phyloP scores from a whole-genome alignment of 2,329 filamentous ascomycete genomes.

The Coniella vitis region DNA sequence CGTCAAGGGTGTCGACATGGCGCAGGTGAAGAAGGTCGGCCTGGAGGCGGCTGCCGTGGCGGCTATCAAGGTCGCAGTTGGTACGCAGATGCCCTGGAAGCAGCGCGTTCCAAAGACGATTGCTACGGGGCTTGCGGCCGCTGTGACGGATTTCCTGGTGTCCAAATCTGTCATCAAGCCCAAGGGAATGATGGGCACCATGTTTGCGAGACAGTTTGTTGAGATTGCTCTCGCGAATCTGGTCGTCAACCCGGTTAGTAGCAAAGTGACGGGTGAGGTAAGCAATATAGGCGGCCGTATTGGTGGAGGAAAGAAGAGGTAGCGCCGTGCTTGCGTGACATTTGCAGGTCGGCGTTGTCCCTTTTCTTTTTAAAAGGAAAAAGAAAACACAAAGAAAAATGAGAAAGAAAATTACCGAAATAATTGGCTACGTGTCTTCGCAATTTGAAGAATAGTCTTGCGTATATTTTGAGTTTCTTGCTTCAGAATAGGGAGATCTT shows the following conservation, averaged over 20 bases:
- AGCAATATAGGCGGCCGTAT: too few species aligned
- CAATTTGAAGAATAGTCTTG: too few species aligned
- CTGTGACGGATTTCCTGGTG: constrained; percentile 12
- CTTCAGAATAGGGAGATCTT: too few species aligned
- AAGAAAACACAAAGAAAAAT: too few species aligned
- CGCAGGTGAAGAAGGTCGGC: constrained; percentile 11
- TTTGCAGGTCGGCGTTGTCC: too few species aligned
- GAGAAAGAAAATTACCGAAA: too few species aligned
- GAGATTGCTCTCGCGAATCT: constrained; percentile 13
- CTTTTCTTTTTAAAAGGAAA: too few species aligned
- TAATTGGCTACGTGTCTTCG: too few species aligned
- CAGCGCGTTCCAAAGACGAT: constrained; percentile 13
- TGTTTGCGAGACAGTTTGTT: constrained; percentile 12
- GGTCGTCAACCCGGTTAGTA: constrained; percentile 12
- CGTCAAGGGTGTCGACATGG: constrained; percentile 10
- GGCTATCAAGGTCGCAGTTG: constrained; percentile 14
- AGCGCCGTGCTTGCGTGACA: too few species aligned
- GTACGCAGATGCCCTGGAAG: constrained; percentile 14
- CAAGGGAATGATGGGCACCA: constrained; percentile 12
- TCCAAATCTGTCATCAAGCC: constrained; percentile 12
- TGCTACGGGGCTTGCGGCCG: constrained; percentile 8
- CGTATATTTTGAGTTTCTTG: too few species aligned
- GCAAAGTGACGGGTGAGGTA: constrained; percentile 3
- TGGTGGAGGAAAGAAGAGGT: too few species aligned
- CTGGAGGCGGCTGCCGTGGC: constrained; percentile 14